Base-by-base conservation (phyloP, 805 yeast species). In the Lachancea thermotolerans region DNA sequence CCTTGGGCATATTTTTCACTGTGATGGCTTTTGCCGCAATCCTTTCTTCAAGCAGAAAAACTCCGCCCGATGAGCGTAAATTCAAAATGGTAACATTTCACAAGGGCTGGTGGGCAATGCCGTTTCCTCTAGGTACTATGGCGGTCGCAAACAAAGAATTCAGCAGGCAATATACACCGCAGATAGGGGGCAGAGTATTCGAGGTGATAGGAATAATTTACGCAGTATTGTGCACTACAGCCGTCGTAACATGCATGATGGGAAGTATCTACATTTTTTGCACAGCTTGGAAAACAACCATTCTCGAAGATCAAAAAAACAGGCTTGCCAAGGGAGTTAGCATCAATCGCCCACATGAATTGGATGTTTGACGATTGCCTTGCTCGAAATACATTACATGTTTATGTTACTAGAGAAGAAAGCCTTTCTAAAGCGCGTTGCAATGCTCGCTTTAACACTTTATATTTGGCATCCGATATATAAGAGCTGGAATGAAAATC, bases 101-200 rank as follows among this genome's bases (percentile, higher is more conserved):
- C 27, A 70, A 71, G 50, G 73, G 77, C 1, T 79, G 79, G 78
- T 85, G 96, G 96, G 80, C 89, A 14, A 76, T 85, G 70, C 85
- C 96, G 51, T 89, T 89, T 81, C 96, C 96, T 3, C 56, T 88
- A 54, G 96, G 96, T 2, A 86, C 95, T 0, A 79, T 85, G 82
- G 70, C 82, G 0, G 60, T 83, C 11, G 78, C 87, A 2, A 73
- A 78, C 47, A 62, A 69, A 9, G 74, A 78, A 53, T 57, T 88
- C 15, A 81, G 70, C 35, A 54, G 49, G 3, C 58, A 73, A 2
- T 76, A 75, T 39, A 74, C 74, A 2, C 40, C 46, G 14, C 49
- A 45, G 16, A 59, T 56, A 7, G 63, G 62, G 6, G 58, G 83
- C 52, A 56, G 62, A 10, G 78, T 85, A 0, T 85, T 86, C 63